Percentiles rank a stretch among this genome's conserved stretches.
Evolutionary conservation across 148 eudicot genomes (phyloP).

Genomic region (Diospyros lotus): DNA sequence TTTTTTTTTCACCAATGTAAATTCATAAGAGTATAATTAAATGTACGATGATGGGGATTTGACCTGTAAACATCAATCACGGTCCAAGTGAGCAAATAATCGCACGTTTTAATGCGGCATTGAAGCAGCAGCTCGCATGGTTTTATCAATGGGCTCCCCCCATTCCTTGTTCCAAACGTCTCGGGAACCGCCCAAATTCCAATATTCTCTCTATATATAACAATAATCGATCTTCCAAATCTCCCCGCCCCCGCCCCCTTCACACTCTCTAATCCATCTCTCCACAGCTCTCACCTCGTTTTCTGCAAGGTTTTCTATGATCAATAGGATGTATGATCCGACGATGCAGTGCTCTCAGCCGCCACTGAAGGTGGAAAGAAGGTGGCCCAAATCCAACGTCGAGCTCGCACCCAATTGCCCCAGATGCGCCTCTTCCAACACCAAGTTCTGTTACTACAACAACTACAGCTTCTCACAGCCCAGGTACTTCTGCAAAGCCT

Average conservation of each 20-base stretch:
- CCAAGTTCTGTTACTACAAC: slow-evolving; percentile 64
- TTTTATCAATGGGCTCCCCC: too few relatives aligned
- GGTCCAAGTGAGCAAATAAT: too few relatives aligned
- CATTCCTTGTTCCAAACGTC: too few relatives aligned
- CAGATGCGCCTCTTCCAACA: slow-evolving; percentile 56
- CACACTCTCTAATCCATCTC: slow-evolving; percentile 7
- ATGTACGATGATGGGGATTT: too few relatives aligned
- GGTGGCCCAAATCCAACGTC: slow-evolving; percentile 25
- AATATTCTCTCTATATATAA: too few relatives aligned
- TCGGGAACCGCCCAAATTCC: too few relatives aligned
- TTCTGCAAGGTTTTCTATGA: not conserved
- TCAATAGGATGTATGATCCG: slow-evolving; percentile 12
- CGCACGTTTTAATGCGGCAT: too few relatives aligned
- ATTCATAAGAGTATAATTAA: too few relatives aligned
- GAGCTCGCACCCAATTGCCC: slow-evolving; percentile 62
- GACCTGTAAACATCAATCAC: too few relatives aligned
- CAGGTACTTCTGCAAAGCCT: slow-evolving; percentile 59
- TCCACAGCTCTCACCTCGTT: not conserved
- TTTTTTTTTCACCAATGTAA: too few relatives aligned
- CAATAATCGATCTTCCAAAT: not conserved
- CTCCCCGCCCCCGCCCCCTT: not conserved
- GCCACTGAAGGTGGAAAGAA: slow-evolving; percentile 26
- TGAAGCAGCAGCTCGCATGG: too few relatives aligned
- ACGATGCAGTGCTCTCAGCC: slow-evolving; percentile 29
- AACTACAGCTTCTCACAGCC: slow-evolving; percentile 62